Evolutionary conservation across 2,329 filamentous ascomycete species (phyloP), one percentile per base, ranked within the genome.

Genomic region (Xylariaceae sp.): DNA sequence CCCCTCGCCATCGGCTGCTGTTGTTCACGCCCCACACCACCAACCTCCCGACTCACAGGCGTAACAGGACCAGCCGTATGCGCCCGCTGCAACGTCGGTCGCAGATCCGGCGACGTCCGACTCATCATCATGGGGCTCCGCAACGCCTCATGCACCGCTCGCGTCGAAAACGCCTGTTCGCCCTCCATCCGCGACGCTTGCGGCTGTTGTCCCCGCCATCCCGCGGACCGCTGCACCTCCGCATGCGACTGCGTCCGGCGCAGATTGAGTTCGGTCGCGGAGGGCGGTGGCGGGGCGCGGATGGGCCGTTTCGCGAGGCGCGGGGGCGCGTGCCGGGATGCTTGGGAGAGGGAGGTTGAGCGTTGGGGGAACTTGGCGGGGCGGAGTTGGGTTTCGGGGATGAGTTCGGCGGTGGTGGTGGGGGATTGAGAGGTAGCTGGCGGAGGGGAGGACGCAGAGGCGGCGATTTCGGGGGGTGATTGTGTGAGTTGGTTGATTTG

Each of bases 201-300:
- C n/a, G n/a, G 56, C 52, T 4, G 65, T 5, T 30, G 63, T 18
- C 50, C 54, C n/a, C 62, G 63, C 59, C 63, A 63, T 41, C 57
- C 59, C 2, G 30, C n/a, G 4, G 51, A 52, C 30, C 56, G 61
- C 50, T 62, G 56, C 30, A 60, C 58, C 9, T 68, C 65, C 11
- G 67, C 62, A 37, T 63, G 62, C 1, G 67, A 69, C 37, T 67
- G 65, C 0, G 67, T 67, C 4, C 66, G 65, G 18, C 66, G 66
- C 11, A 69, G 64, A 5, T 56, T 56, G 10, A 54, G 34, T 41
- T 64, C 58, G 39, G 59, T 61, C 30, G 44, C 56, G 35, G 17
- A 53, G 4, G 55, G 13, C 4, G 44, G 23, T 2, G 35, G 45
- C 1, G 15, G 18, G 4, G 45, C 18, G 10, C 48, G 56, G 13